A percentile compares a stretch with the other conserved stretches of the same genome.
Evolutionary conservation across 2,329 filamentous ascomycete species (phyloP).

Genomic region (Zymoseptoria crescenta): DNA sequence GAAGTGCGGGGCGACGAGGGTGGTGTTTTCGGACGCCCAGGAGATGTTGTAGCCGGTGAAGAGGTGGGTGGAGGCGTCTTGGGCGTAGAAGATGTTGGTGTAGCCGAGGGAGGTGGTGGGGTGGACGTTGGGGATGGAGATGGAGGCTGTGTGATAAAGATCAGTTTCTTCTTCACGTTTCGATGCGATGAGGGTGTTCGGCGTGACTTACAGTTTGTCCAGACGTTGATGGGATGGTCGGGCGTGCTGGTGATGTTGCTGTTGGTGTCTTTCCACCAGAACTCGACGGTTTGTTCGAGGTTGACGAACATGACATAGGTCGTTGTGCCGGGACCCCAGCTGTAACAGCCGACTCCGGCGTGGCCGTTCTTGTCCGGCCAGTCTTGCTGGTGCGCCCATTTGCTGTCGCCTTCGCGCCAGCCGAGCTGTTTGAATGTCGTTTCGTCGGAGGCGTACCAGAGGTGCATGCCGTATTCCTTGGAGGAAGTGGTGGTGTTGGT

Average conservation of each 20-base stretch:
- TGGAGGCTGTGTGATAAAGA: too few species aligned
- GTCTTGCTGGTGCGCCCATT: constrained; percentile 31
- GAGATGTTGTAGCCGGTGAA: constrained; percentile 35
- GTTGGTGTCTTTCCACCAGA: constrained; percentile 41
- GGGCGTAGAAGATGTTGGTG: constrained; percentile 38
- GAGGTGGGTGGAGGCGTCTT: constrained; percentile 27
- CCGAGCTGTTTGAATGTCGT: constrained; percentile 35
- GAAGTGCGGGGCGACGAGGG: constrained; percentile 27
- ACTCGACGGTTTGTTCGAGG: constrained; percentile 31
- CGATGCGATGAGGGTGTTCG: too few species aligned
- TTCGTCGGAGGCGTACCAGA: constrained; percentile 37
- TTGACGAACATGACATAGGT: constrained; percentile 40
- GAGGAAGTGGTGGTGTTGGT: constrained; percentile 17
- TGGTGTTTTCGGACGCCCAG: constrained; percentile 34
- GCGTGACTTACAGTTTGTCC: constrained; percentile 29
- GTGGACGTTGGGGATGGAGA: constrained; percentile 31
- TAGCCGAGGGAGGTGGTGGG: constrained; percentile 36
- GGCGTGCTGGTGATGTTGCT: constrained; percentile 23
- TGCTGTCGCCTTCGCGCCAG: constrained; percentile 33
- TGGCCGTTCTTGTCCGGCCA: constrained; percentile 37
- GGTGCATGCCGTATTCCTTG: constrained; percentile 33
- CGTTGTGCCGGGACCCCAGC: constrained; percentile 33
- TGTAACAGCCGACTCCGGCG: constrained; percentile 39
- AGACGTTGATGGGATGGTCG: constrained; percentile 35
- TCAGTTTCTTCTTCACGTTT: too few species aligned